Conservation (phyloP, 1,139 yeast genomes). For the Citeromyces hawaiiensis region DNA sequence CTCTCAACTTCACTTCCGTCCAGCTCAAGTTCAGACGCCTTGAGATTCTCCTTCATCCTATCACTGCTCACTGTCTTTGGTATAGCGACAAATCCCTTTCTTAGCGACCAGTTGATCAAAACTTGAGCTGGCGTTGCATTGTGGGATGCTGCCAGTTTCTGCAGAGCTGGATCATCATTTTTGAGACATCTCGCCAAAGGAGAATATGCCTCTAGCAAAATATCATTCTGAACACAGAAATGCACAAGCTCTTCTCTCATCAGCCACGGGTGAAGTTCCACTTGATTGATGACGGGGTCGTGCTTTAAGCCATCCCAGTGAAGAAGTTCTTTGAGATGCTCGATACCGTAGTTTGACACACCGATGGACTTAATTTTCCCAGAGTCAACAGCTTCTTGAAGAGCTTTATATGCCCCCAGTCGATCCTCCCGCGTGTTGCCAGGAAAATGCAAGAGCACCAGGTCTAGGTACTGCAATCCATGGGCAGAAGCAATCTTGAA, state of each 20-base stretch:
- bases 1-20: conserved; percentile 26
- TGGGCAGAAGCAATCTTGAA: conserved; percentile 40
- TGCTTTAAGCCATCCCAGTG: conserved; percentile 35
- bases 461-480: conserved; percentile 32
- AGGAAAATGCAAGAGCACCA: conserved; percentile 50
- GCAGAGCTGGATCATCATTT: conserved; percentile 32
- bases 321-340: conserved; percentile 45
- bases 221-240: conserved; percentile 34
- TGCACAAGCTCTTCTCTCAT: conserved; percentile 52
- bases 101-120: conserved; percentile 35
- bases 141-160: conserved; percentile 20
- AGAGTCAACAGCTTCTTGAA: conserved; percentile 50
- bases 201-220: conserved; percentile 54
- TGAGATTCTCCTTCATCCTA: conserved; percentile 30
- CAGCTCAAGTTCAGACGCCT: conserved; percentile 30
- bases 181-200: conserved; percentile 59
- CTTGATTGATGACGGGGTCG: conserved; percentile 49
- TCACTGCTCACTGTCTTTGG: conserved; percentile 49
- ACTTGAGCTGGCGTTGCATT: conserved; percentile 26
- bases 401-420: conserved; percentile 43
- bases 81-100: conserved; percentile 56
- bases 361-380: conserved; percentile 49
- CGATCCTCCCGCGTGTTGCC: conserved; percentile 35
- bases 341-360: conserved; percentile 56
- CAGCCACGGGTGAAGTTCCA: conserved; percentile 69